Base-by-base conservation (phyloP, 148 eudicot genomes). In the Persicaria tinctoria region DNA sequence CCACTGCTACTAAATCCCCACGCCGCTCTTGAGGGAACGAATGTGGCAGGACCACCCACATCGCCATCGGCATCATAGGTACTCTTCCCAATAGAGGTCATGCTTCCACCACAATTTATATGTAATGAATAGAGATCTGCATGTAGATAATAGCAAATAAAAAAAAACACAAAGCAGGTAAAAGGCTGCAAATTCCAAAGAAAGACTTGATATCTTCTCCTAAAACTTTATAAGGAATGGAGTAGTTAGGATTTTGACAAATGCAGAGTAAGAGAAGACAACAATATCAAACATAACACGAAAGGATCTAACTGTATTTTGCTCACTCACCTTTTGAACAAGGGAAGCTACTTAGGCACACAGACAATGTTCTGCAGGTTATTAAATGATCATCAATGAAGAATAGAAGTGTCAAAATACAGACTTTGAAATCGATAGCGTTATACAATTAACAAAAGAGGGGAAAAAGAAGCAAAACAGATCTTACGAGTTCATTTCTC, bases 1-100 rank as follows among this genome's bases (percentile, higher is more conserved):
- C 96, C 96, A 8, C 86, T 90, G 76, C 80, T 85, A 73, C 95
- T 88, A 46, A 79, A 79, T 78, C 92, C 95, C 95, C 95, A 88
- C 59, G 81, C 66, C 14, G 74, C 78, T 62, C 44, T 66, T 45
- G 18, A 13, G 45, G 79, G 83, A 51, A 75, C 68, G 72, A 86
- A 85, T 71, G 74, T 80, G 14, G 86, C 90, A 2, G 82, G 11
- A 46, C 87, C 90, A 49, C 77, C 85, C 46, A 17, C 8, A 16
- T 76, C 80, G 72, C 59, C 80, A 76, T 90, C 95, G 41, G 44
- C 79, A 71, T 85, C 88, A 77, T 77, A 90, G 51, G 18, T 45
- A 46, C 76, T 80, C 7, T 82, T 75, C 68, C 87, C 85, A 16
- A 86, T 70, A 8, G 68, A 68, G 56, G 56, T 76, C 69, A 74